Base-by-base conservation (phyloP, 169 alveolate species). In the Plasmodium coatneyi region DNA sequence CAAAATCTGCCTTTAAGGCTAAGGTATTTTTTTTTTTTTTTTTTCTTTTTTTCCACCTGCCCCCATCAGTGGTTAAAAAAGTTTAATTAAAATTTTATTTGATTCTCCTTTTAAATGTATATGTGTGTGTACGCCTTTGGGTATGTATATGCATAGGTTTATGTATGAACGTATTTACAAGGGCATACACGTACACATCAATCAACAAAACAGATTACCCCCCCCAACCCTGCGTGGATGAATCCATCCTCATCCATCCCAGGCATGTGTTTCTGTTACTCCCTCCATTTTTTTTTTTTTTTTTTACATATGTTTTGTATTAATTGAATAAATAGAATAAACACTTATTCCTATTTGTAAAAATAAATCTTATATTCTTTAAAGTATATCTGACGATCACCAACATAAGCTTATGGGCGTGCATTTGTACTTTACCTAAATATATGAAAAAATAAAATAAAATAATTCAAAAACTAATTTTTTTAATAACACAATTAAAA, bases 101-200 rank as follows among this genome's bases (percentile, higher is more conserved):
- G 92, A 83, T 70, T 83, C 52, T 43, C 52, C 92, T 70, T 66
- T 83, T 30, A 83, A 83, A 70, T 41, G 70, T 14, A 9, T 39
- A 7, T 52, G 36, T 80, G 70, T 22, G 25, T 74, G 54, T 74
- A 74, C 22, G 2, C 19, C 56, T 52, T 46, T n/a, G 39, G 32
- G 32, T 80, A 36, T 28, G 70, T 19, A 80, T 80, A 34, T 80
- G 66, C 70, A 52, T 80, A 80, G 34, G 66, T 16, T 25, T 52
- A 52, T 25, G 32, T 80, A 12, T 80, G 6, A 16, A 36, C 19
- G 70, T 52, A 80, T 52, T 30, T 80, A 25, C 39, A 79, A 66
- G 30, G 41, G 41, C 34, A 56, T 82, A 82, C 80, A 56, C 71
- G 56, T 54, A 82, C 36, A 49, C 34, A 2, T 49, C 25, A 49